These are phyloP conservation scores for Skeletonema marinoi DNA, from an alignment of 108 stramenopile genomes.

Conservation along the genomic window DNA sequence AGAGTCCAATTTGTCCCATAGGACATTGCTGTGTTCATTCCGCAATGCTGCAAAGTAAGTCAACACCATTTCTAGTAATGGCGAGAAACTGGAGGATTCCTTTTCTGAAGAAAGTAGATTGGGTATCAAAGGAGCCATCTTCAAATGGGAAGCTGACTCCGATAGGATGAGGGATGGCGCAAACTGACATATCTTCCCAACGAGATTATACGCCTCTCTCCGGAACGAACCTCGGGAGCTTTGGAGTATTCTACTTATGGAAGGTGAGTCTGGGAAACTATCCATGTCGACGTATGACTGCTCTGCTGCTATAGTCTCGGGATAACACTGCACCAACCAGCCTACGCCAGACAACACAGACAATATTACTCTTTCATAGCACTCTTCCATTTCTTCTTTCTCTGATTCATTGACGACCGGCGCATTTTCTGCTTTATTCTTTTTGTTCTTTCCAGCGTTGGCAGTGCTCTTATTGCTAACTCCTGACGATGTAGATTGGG, in stretches of 20 bases:
- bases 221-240: constrained; percentile 60
- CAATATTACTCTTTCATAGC: constrained; percentile 71
- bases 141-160: constrained; percentile 7
- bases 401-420: constrained; percentile 43
- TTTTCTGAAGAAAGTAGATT: constrained; percentile 67
- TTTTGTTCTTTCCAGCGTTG: constrained; percentile 1
- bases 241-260: constrained; percentile 50
- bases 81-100: constrained; percentile 62
- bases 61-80: constrained; percentile 65
- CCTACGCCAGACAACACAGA: constrained; percentile 30
- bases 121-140: constrained; percentile 49
- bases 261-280: constrained; percentile 8
- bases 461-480: constrained; percentile 2
- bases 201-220: constrained; percentile 54
- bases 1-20: constrained; percentile 25
- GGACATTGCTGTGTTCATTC: constrained; percentile 1
- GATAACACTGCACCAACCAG: constrained; percentile 19
- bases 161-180: constrained; percentile 24
- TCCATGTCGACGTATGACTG: constrained; percentile 3
- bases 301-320: constrained; percentile 1
- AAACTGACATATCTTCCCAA: constrained; percentile 59
- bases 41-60: constrained; percentile 43
- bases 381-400: constrained; percentile 72
- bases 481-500: constrained; percentile 1
- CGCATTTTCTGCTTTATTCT: constrained; percentile 6